A percentile compares a stretch with the other conserved stretches of the same genome.
phyloP scores from a whole-genome alignment of 2,329 filamentous ascomycete genomes.

The Cytospora mali region DNA sequence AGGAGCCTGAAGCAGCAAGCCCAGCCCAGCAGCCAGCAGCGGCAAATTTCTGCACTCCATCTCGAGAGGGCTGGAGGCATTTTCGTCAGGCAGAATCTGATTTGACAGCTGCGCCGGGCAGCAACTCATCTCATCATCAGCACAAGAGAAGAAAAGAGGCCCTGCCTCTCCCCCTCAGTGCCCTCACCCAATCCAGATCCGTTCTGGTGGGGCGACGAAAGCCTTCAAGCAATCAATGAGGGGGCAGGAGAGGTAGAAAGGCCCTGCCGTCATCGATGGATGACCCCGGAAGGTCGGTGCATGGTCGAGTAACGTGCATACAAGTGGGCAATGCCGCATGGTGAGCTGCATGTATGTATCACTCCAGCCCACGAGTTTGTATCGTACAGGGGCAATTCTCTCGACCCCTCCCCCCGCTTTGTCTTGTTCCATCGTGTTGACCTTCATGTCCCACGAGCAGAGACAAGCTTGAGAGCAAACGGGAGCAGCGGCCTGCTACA shows the following conservation, averaged over 20 bases:
- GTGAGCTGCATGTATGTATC: conserved; percentile 1
- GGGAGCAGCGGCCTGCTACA: conserved; percentile 3
- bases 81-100: background rate
- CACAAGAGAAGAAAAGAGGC: background rate
- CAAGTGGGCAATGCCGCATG: background rate
- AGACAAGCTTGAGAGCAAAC: conserved; percentile 5
- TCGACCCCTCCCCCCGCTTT: background rate
- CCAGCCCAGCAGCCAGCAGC: conserved; percentile 4
- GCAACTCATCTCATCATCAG: background rate
- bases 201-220: conserved; percentile 14
- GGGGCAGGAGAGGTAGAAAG: conserved; percentile 9
- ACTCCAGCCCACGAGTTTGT: conserved; percentile 12
- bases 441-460: conserved; percentile 2
- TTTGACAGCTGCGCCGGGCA: conserved; percentile 6
- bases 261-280: conserved; percentile 15
- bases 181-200: too few species aligned
- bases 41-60: background rate
- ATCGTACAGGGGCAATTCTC: conserved; percentile 13
- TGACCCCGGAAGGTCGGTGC: conserved; percentile 13
- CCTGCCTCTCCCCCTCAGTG: too few species aligned
- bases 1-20: background rate
- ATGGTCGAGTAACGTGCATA: background rate
- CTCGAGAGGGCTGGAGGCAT: background rate
- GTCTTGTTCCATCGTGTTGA: background rate
- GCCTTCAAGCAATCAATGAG: conserved; percentile 15